These are phyloP conservation scores for Blastobotrys serpentis DNA, from an alignment of 1,139 yeast genomes.

Conservation along the genomic window DNA sequence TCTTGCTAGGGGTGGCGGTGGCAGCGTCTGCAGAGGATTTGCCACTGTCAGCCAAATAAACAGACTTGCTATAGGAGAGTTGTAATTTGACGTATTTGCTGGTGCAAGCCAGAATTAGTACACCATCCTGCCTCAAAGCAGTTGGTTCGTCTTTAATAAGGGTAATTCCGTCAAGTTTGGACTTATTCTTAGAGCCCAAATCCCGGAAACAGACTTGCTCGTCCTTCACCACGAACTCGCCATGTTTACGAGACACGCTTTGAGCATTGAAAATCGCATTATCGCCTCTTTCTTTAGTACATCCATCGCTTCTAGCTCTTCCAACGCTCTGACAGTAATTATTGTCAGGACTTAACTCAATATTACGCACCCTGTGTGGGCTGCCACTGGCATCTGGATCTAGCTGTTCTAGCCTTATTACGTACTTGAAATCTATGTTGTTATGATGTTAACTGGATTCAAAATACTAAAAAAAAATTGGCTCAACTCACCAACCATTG, in stretches of 20 bases:
- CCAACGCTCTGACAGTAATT: slow-evolving; percentile 11
- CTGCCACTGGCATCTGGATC: not conserved
- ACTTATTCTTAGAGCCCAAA: slow-evolving; percentile 24
- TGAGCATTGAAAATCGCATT: slow-evolving; percentile 24
- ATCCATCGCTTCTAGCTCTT: slow-evolving; percentile 16
- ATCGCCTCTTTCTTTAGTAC: slow-evolving; percentile 12
- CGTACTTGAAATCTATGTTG: not conserved
- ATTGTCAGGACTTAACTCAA: not conserved
- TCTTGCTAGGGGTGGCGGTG: not conserved
- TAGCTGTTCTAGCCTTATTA: not conserved
- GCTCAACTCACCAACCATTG: no score
- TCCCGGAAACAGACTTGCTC: slow-evolving; percentile 22
- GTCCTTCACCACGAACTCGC: slow-evolving; percentile 17
- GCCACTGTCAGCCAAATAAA: not conserved
- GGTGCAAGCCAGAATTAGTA: slow-evolving; percentile 1
- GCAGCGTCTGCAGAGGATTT: not conserved
- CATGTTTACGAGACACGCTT: slow-evolving; percentile 28
- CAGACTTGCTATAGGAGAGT: not conserved
- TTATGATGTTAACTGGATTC: no score
- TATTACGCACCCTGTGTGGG: not conserved
- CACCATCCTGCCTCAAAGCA: slow-evolving; percentile 1
- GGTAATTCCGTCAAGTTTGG: slow-evolving; percentile 21
- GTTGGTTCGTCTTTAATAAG: no score
- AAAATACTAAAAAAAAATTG: no score
- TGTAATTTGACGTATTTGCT: not conserved